A percentile compares a stretch with the other conserved stretches of the same genome.
Evolutionary conservation across 164 flowering plant genomes (phyloP).

Genomic region (Magnolia kwangsiensis): DNA sequence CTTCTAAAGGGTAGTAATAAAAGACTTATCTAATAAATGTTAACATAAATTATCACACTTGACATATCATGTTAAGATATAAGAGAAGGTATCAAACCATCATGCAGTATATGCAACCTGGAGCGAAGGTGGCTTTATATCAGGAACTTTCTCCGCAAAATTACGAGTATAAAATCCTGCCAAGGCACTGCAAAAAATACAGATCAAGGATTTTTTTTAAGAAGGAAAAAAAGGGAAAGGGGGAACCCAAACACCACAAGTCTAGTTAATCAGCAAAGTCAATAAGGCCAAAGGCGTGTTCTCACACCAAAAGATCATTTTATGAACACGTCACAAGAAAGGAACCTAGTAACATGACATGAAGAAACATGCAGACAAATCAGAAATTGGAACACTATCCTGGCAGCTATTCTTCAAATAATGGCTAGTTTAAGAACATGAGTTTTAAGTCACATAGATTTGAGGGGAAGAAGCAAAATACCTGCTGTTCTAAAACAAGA

Average conservation of each 20-base stretch:
- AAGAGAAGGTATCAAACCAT: constrained; percentile 4
- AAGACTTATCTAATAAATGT: too few relatives aligned
- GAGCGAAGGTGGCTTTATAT: constrained; percentile 82
- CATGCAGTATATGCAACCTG: constrained; percentile 50
- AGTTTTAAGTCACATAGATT: neutral
- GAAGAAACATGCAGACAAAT: neutral
- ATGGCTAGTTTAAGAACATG: neutral
- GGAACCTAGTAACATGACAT: neutral
- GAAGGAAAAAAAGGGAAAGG: neutral
- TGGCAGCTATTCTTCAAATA: too few relatives aligned
- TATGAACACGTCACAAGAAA: neutral
- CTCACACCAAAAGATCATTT: neutral
- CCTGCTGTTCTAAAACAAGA: too few relatives aligned
- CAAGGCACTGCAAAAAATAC: constrained; percentile 66
- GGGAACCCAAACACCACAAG: neutral
- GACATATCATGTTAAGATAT: neutral
- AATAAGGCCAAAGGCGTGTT: neutral
- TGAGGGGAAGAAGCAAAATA: too few relatives aligned
- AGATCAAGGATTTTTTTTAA: constrained; percentile 3
- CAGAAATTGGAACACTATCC: neutral
- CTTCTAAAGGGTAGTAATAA: too few relatives aligned
- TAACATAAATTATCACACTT: neutral
- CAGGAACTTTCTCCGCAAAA: constrained; percentile 69
- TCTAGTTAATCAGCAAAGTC: neutral
- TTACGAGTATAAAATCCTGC: constrained; percentile 90